phyloP scores from a whole-genome alignment of 2,329 filamentous ascomycete species.

The Pseudogymnoascus sp. region DNA sequence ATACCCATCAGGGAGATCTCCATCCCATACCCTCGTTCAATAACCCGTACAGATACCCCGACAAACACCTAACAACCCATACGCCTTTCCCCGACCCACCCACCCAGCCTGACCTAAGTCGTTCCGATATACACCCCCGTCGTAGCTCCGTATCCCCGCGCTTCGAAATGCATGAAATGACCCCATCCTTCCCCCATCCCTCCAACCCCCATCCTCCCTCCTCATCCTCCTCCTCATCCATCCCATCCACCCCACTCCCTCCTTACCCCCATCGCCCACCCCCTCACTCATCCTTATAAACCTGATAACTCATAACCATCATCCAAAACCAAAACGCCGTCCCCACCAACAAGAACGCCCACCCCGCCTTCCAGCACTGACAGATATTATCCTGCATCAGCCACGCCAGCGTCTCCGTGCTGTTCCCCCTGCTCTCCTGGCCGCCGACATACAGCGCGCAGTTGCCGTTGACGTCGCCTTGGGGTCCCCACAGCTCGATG shows the following conservation, averaged over 20 bases:
- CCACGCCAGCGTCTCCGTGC: slow-evolving; percentile 51
- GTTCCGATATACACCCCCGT: background rate
- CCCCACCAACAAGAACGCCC: slow-evolving; percentile 54
- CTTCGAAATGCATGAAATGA: slow-evolving; percentile 1
- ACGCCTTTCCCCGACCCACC: background rate
- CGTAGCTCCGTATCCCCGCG: background rate
- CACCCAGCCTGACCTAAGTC: background rate
- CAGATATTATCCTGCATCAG: slow-evolving; percentile 56
- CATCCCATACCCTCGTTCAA: no score
- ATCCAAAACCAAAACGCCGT: slow-evolving; percentile 57
- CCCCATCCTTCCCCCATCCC: background rate
- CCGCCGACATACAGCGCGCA: slow-evolving; percentile 52
- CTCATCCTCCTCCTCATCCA: background rate
- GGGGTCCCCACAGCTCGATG: slow-evolving; percentile 56
- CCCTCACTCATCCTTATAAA: slow-evolving; percentile 33
- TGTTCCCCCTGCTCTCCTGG: slow-evolving; percentile 42
- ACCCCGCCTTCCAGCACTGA: slow-evolving; percentile 57
- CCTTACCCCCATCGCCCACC: no score
- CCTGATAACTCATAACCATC: slow-evolving; percentile 59
- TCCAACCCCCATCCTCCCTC: background rate
- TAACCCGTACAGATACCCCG: background rate
- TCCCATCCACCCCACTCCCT: background rate
- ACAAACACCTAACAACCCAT: background rate
- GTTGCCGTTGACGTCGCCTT: slow-evolving; percentile 48
- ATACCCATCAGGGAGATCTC: background rate